Base-by-base conservation (phyloP, 495 filamentous ascomycete genomes). In the Copromyces sp. region DNA sequence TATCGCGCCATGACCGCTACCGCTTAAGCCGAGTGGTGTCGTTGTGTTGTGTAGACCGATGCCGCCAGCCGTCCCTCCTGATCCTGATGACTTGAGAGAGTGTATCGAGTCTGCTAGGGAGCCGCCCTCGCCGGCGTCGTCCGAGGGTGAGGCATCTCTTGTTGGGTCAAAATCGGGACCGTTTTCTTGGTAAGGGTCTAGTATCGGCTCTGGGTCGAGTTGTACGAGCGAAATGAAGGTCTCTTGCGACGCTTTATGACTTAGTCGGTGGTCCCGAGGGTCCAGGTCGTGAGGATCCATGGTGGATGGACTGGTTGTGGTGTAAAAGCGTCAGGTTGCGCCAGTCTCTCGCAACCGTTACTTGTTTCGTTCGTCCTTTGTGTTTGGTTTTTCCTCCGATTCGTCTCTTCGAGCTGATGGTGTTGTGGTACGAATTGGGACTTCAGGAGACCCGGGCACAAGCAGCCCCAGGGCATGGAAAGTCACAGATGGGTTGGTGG, bases 141-240 rank as follows among this genome's bases (percentile, higher is more conserved):
- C 53, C 29, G 53, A 61, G 29, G 53, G 53, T 5, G 53, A 61
- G 53, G 53, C 53, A 61, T 61, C 53, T 69, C 72, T 39, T 82
- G 77, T 32, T 81, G 79, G 32, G 81, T 80, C 1, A 83, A 74
- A 45, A 83, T 79, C 24, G 86, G 83, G 65, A 90, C 84, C 70
- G 90, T 90, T 73, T 87, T 86, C 44, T 91, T 88, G 69, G 79
- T 81, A 73, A 87, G 84, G 70, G 37, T 47, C 45, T 5, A 38
- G 65, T 20, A 86, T 82, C 0, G 94, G 94, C 11, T 89, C 88
- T 11, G 94, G 94, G 59, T 96, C 94, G 38, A 97, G 83, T 72
- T 94, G 88, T 70, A 91, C 86, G 75, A 97, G 87, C 38, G 90
- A 92, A 41, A 89, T 80, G 47, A 89, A 81, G 5, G 90, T 84